Evolutionary conservation across 106 monocot species (phyloP), one percentile per base, ranked within the genome.

Genomic region (Dendrobium officinale): DNA sequence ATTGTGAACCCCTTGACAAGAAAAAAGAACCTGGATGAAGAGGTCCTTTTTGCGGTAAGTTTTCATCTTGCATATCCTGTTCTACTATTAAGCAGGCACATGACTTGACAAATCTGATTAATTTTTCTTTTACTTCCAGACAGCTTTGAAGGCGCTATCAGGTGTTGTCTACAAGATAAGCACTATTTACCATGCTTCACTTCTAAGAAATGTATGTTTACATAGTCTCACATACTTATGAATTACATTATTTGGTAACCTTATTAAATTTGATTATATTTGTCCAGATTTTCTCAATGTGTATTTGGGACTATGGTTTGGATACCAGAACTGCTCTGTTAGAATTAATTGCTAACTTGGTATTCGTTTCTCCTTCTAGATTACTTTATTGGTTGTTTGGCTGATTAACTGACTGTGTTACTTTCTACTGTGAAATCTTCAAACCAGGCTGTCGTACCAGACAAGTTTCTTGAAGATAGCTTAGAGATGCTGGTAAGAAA

Each of bases 401-500:
- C 13, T 70, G 26, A 24, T 49, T 11, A 6, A 17, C 72, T 27
- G 72, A 48, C 20, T 31, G 11, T 24, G 9, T 20, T n/a, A 33
- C 41, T 44, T 70, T 29, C 13, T 42, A 22, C 6, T 70, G 5
- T 77, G 1, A 77, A 16, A 54, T 87, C 6, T 78, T 74, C 49
- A 75, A 77, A 19, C 37, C 79, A 92, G 92, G 92, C 93, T 77
- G 83, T 83, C 37, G 83, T 88, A 48, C 86, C 92, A 29, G 90
- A 90, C 85, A 86, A 88, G 75, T 93, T 75, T 81, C 80, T 90
- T 9, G 85, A 87, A 31, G 79, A 75, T 31, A 86, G 93, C 79
- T 88, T 93, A 84, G 77, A 90, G 48, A 88, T 93, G 90, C 86
- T 93, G 42, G 90, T 93, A 42, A 76, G 41, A 72, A 93, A 93